These are phyloP conservation scores for Filosporella fistucella DNA, from an alignment of 495 filamentous ascomycete species.

Conservation along the genomic window DNA sequence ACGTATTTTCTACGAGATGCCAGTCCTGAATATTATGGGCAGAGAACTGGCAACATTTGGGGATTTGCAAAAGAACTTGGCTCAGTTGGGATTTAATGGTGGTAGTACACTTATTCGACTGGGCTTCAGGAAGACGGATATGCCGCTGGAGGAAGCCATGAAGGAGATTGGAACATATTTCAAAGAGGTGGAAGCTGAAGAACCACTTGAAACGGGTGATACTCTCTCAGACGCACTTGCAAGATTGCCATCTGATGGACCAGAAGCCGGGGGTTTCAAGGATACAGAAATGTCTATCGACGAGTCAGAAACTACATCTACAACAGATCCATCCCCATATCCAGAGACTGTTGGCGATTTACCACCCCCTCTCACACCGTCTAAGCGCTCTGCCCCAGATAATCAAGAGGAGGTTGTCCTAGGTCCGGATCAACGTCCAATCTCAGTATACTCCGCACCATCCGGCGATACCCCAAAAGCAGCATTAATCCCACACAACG, in stretches of 20 bases:
- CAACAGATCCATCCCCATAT: too few species aligned
- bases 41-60: slow-evolving; percentile 69
- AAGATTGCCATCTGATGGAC: slow-evolving; percentile 2
- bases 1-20: slow-evolving; percentile 79
- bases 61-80: slow-evolving; percentile 82
- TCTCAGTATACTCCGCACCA: slow-evolving; percentile 75
- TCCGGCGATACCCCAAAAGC: slow-evolving; percentile 69
- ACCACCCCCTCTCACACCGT: not conserved
- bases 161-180: slow-evolving; percentile 53
- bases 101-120: slow-evolving; percentile 76
- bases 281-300: slow-evolving; percentile 2
- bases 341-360: not conserved
- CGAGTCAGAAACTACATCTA: not conserved
- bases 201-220: not conserved
- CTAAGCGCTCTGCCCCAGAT: slow-evolving; percentile 1
- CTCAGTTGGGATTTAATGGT: slow-evolving; percentile 80
- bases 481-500: slow-evolving; percentile 56
- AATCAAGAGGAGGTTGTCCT: slow-evolving; percentile 8
- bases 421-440: slow-evolving; percentile 39
- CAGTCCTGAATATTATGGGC: slow-evolving; percentile 75
- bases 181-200: slow-evolving; percentile 13
- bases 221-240: slow-evolving; percentile 8
- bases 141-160: slow-evolving; percentile 83
- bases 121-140: slow-evolving; percentile 67
- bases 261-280: not conserved